Base-by-base conservation (phyloP, 148 eudicot genomes). In the Tetragonia tetragonoides region DNA sequence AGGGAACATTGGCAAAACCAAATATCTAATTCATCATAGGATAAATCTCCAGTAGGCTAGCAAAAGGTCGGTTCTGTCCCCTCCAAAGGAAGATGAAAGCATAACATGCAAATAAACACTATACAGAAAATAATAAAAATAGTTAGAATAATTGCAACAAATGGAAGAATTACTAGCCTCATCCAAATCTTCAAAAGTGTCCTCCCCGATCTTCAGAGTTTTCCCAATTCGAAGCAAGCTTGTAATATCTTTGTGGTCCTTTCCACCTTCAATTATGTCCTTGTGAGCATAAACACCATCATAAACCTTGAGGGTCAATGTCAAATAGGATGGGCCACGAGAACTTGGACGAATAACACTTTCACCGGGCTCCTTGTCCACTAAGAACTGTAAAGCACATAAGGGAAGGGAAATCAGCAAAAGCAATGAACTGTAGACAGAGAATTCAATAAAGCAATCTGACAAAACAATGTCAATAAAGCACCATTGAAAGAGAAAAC, bases 241-340 rank as follows among this genome's bases (percentile, higher is more conserved):
- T 74, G 98, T 86, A 46, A 93, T 86, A 76, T 93, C 99, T 89
- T 90, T 93, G 84, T 90, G 92, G 62, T 93, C 98, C 87, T 96
- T 96, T 72, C 98, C 98, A 75, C 95, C 95, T 87, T 96, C 99
- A 70, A 80, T 67, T 64, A 96, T 93, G 79, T 93, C 98, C 79
- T 93, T 93, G 87, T 95, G 93, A 71, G 99, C 97, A 84, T 83
- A 96, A 34, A 96, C 92, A 38, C 92, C 98, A 78, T 96, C 93
- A 84, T 90, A 91, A 59, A 93, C 86, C 84, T 96, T 93, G 63
- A 93, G 84, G 40, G 99, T 91, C 86, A 96, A 78, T 2, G 99
- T 96, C 83, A 96, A 83, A 83, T 73, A 87, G 38, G 93, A 88
- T 42, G 95, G 93, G 66, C 98, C 99, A 72, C 93, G 97, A 85